phyloP scores from a whole-genome alignment of 495 filamentous ascomycete species.

The Neurospora intermedia region DNA sequence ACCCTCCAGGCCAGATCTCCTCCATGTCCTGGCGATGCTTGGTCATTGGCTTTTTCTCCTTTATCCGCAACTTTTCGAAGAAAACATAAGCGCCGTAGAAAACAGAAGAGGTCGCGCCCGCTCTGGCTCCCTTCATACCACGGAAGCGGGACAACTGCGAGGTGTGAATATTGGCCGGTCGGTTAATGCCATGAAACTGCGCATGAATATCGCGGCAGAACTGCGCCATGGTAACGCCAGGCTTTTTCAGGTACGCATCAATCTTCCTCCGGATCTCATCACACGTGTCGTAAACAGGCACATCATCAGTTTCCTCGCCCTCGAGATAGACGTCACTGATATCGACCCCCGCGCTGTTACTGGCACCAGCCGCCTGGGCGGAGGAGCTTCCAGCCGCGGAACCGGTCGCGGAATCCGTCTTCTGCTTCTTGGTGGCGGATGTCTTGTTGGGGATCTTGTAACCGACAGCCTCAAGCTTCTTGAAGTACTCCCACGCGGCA shows the following conservation, averaged over 20 bases:
- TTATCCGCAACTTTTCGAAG: slow-evolving; percentile 51
- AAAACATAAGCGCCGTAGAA: slow-evolving; percentile 46
- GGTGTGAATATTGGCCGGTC: slow-evolving; percentile 18
- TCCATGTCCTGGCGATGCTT: slow-evolving; percentile 45
- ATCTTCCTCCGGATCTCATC: slow-evolving; percentile 49
- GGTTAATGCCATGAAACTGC: slow-evolving; percentile 10
- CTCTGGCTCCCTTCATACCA: slow-evolving; percentile 32
- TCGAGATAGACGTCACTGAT: slow-evolving; percentile 27
- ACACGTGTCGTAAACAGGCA: slow-evolving; percentile 44
- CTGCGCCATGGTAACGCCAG: slow-evolving; percentile 39
- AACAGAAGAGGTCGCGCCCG: slow-evolving; percentile 28
- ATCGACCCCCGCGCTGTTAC: slow-evolving; percentile 15
- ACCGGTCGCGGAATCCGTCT: slow-evolving; percentile 5
- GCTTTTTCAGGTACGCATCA: slow-evolving; percentile 34
- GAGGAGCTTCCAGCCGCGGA: slow-evolving; percentile 1
- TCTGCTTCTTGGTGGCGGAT: slow-evolving; percentile 18
- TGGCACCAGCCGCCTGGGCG: not conserved
- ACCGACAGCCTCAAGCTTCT: slow-evolving; percentile 20
- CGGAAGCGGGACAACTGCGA: slow-evolving; percentile 37
- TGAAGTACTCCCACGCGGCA: slow-evolving; percentile 25
- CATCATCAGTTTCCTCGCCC: slow-evolving; percentile 31
- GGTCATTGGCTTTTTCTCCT: slow-evolving; percentile 44
- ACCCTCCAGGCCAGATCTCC: slow-evolving; percentile 23
- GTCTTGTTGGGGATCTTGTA: slow-evolving; percentile 15
- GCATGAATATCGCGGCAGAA: slow-evolving; percentile 39